Conservation (phyloP, 2,329 filamentous ascomycete species). For the Phoma herbarum region DNA sequence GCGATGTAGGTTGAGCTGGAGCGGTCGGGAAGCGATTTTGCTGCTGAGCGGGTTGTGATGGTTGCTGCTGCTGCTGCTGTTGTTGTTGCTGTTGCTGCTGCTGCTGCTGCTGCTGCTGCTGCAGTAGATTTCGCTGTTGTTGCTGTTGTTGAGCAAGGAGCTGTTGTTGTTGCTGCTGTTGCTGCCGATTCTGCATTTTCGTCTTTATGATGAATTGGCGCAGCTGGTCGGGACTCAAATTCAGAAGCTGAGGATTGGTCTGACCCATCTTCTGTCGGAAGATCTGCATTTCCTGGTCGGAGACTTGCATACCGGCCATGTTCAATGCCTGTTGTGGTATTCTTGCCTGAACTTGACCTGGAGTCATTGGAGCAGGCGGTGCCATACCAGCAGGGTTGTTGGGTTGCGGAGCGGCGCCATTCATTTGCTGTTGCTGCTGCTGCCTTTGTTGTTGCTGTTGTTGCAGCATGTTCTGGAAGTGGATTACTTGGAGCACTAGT, state of each 20-base stretch:
- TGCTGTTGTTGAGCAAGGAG: slow-evolving; percentile 39
- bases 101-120: slow-evolving; percentile 15
- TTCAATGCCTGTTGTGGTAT: slow-evolving; percentile 41
- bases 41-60: slow-evolving; percentile 14
- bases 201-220: slow-evolving; percentile 38
- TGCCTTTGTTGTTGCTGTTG: slow-evolving; percentile 22
- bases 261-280: slow-evolving; percentile 47
- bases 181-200: slow-evolving; percentile 32
- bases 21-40: slow-evolving; percentile 10
- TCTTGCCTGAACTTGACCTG: slow-evolving; percentile 38
- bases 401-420: slow-evolving; percentile 34
- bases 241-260: slow-evolving; percentile 34
- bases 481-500: slow-evolving; percentile 52
- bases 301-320: slow-evolving; percentile 43
- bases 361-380: slow-evolving; percentile 53
- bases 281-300: slow-evolving; percentile 52
- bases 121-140: slow-evolving; percentile 30
- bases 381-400: slow-evolving; percentile 38
- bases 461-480: slow-evolving; percentile 54
- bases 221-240: slow-evolving; percentile 38
- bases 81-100: slow-evolving; percentile 29
- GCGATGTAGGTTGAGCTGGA: slow-evolving; percentile 14
- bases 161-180: slow-evolving; percentile 23
- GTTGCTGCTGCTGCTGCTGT: slow-evolving; percentile 21
- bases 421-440: slow-evolving; percentile 23